Conservation (phyloP, 768 basidiomycete genomes). For the Boletellus sp. region DNA sequence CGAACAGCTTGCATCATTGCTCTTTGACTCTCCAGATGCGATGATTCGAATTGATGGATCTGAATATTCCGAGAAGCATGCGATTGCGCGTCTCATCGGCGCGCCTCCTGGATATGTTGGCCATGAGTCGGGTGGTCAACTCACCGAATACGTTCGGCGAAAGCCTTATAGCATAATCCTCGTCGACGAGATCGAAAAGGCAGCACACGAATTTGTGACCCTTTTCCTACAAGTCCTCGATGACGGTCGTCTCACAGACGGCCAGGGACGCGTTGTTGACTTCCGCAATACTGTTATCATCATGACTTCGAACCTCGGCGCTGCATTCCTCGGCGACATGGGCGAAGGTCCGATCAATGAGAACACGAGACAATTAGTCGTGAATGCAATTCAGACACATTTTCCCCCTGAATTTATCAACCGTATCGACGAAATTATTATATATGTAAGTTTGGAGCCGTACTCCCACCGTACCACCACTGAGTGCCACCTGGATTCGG, state of each 20-base stretch:
- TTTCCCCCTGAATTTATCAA: constrained; percentile 95
- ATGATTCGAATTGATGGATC: constrained; percentile 92
- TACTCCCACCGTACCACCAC: constrained; percentile 1
- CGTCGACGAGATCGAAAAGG: constrained; percentile 91
- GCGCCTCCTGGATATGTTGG: constrained; percentile 88
- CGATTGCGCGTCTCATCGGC: constrained; percentile 66
- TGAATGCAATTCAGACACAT: constrained; percentile 74
- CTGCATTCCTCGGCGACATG: constrained; percentile 71
- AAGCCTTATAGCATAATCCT: constrained; percentile 86
- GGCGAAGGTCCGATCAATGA: constrained; percentile 64
- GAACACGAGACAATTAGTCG: constrained; percentile 61
- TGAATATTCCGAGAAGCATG: constrained; percentile 86
- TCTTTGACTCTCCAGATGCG: constrained; percentile 89
- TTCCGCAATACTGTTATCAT: constrained; percentile 92
- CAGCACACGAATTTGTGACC: constrained; percentile 70
- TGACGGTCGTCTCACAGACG: constrained; percentile 88
- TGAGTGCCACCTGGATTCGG: constrained; percentile 28
- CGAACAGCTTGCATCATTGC: constrained; percentile 71
- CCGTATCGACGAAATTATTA: constrained; percentile 80
- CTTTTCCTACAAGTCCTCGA: constrained; percentile 84
- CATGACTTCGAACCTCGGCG: constrained; percentile 92
- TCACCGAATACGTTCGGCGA: constrained; percentile 90
- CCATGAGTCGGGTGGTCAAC: constrained; percentile 83
- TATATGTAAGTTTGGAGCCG: constrained; percentile 45
- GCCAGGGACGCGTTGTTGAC: constrained; percentile 85